Percentiles rank a stretch among this genome's conserved stretches.
Evolutionary conservation across 2,329 filamentous ascomycete species (phyloP).

Genomic region (Coniella lustricola): DNA sequence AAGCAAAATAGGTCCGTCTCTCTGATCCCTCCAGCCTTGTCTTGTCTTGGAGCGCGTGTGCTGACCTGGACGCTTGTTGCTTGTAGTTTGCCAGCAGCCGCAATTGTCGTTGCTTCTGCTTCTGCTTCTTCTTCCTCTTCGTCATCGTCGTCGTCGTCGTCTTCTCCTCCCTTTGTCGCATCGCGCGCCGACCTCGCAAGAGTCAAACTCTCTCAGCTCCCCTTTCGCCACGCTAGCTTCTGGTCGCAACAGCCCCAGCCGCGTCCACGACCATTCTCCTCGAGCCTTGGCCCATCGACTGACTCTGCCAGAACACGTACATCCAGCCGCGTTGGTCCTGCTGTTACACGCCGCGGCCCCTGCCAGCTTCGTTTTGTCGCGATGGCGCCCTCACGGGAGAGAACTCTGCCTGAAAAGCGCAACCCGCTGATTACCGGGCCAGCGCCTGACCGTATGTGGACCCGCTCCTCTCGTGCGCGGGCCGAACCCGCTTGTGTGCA

Average conservation of each 20-base stretch:
- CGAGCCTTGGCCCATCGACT: neutral
- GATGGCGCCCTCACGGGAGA: slow-evolving; percentile 18
- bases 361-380: neutral
- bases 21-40: neutral
- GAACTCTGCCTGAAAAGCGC: slow-evolving; percentile 35
- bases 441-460: slow-evolving; percentile 46
- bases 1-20: slow-evolving; percentile 3
- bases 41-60: neutral
- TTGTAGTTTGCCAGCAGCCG: neutral
- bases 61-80: slow-evolving; percentile 7
- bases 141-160: slow-evolving; percentile 1
- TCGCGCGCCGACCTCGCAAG: neutral
- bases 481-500: too few species aligned
- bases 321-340: neutral
- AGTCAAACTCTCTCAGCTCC: too few species aligned
- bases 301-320: neutral
- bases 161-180: neutral
- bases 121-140: neutral
- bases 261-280: too few species aligned
- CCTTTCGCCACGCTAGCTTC: too few species aligned
- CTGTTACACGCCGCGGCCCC: neutral
- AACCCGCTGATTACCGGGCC: slow-evolving; percentile 49
- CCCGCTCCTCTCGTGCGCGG: too few species aligned
- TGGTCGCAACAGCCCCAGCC: too few species aligned
- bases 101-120: too few species aligned